A percentile compares a stretch with the other conserved stretches of the same genome.
Conservation (phyloP, 2,329 filamentous ascomycete species). For the Bipolaris cookei region DNA sequence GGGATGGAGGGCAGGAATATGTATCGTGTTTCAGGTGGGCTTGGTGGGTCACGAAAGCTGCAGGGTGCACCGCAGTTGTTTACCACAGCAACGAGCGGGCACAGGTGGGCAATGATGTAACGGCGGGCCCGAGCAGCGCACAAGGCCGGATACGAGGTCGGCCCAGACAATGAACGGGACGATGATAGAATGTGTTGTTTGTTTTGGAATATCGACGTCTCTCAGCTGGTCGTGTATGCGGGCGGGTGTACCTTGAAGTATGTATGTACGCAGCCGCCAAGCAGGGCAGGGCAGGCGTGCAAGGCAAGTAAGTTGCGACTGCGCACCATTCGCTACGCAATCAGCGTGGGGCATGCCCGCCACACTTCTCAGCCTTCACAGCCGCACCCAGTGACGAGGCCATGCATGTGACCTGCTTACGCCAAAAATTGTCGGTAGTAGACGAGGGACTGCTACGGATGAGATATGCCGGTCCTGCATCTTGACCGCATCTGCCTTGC, state of each 20-base stretch:
- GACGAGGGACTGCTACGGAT: no score
- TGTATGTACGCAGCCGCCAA: constrained; percentile 8
- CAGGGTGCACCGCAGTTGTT: constrained; percentile 34
- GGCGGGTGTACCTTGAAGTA: not conserved
- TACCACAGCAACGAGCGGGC: constrained; percentile 41
- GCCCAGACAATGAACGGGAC: no score
- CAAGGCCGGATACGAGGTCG: no score
- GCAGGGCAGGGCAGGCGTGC: not conserved
- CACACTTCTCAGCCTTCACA: constrained; percentile 12
- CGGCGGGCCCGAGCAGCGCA: constrained; percentile 2
- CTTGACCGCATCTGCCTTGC: not conserved
- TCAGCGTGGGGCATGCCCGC: constrained; percentile 15
- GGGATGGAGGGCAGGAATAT: constrained; percentile 25
- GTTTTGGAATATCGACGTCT: not conserved
- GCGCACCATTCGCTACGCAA: constrained; percentile 14
- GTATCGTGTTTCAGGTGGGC: constrained; percentile 38
- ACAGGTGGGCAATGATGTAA: constrained; percentile 17
- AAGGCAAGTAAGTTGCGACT: not conserved
- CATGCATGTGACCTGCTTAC: not conserved
- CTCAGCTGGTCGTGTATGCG: not conserved
- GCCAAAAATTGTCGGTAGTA: not conserved
- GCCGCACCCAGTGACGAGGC: constrained; percentile 17
- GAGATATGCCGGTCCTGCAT: no score
- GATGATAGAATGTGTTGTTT: no score
- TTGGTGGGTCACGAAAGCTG: constrained; percentile 29